Evolutionary conservation across 2,329 filamentous ascomycete genomes (phyloP).

Genomic region (Neopestalotiopsis sp.): DNA sequence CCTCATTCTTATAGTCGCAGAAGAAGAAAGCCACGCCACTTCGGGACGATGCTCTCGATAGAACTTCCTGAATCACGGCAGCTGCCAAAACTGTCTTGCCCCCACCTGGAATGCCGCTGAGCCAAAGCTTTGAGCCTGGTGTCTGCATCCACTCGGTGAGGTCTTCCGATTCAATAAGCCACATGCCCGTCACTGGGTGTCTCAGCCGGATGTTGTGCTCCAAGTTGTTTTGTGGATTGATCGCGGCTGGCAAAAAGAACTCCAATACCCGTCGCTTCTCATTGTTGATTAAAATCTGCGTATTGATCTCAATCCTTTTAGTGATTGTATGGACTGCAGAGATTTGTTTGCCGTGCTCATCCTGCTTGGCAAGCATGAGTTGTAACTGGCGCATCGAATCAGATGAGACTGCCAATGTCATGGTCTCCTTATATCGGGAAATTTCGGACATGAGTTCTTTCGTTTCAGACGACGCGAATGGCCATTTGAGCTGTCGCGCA

Average conservation of each 20-base stretch:
- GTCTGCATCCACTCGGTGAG: slow-evolving; percentile 29
- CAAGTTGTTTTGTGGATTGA: background rate
- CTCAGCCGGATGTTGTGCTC: background rate
- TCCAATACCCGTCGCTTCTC: background rate
- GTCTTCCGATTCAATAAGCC: background rate
- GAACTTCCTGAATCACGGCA: slow-evolving; percentile 26
- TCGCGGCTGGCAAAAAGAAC: background rate
- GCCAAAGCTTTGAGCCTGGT: slow-evolving; percentile 29
- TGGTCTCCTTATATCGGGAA: background rate
- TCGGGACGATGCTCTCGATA: background rate
- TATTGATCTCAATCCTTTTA: background rate
- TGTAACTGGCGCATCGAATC: background rate
- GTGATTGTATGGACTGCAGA: background rate
- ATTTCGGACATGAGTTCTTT: background rate
- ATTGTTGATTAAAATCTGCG: background rate
- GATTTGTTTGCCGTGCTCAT: background rate
- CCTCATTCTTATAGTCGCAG: background rate
- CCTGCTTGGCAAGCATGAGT: background rate
- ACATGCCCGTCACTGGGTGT: background rate
- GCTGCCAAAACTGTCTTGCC: slow-evolving; percentile 36
- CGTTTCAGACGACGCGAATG: background rate
- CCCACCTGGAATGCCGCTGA: slow-evolving; percentile 34
- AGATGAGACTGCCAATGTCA: background rate
- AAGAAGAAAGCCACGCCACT: background rate
- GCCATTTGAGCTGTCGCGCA: background rate